Evolutionary conservation across 305 asterid species (phyloP).

Genomic region (Solanum aculeatissimum): DNA sequence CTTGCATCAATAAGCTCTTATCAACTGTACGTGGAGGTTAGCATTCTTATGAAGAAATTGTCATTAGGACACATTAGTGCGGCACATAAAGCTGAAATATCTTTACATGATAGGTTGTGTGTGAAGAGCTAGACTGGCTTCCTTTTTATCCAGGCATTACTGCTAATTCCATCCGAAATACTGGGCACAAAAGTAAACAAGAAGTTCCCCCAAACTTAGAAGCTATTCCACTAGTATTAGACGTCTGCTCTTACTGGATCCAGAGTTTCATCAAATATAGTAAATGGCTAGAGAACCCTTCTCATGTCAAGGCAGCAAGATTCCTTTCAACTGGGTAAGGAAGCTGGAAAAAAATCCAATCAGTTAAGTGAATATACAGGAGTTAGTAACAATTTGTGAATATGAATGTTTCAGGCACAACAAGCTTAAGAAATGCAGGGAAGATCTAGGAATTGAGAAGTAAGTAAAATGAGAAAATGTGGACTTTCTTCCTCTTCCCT

Average conservation of each 20-base stretch:
- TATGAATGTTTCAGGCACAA: constrained; percentile 51
- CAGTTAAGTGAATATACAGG: constrained; percentile 4
- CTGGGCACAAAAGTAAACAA: constrained; percentile 47
- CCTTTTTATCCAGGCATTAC: constrained; percentile 83
- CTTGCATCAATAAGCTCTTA: constrained; percentile 94
- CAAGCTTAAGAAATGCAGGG: constrained; percentile 58
- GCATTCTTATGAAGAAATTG: constrained; percentile 25
- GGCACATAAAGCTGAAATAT: constrained; percentile 13
- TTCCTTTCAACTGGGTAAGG: constrained; percentile 85
- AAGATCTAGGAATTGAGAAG: constrained; percentile 70
- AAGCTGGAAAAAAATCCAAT: constrained; percentile 9
- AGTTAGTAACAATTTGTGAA: constrained; percentile 7
- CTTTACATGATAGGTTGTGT: constrained; percentile 64
- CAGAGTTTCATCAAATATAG: constrained; percentile 92
- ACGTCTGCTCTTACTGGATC: constrained; percentile 91
- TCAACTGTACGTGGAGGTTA: constrained; percentile 99
- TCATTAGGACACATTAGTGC: constrained; percentile 8
- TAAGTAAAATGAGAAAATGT: constrained; percentile 31
- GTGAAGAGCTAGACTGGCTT: constrained; percentile 99
- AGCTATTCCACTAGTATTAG: constrained; percentile 67
- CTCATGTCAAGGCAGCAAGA: constrained; percentile 85
- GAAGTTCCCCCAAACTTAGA: constrained; percentile 59
- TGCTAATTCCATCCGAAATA: constrained; percentile 28
- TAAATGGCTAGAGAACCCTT: constrained; percentile 80
- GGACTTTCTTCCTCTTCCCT: neutral